These are phyloP conservation scores for Pythium graminicola DNA, from an alignment of 352 stramenopile genomes.

Conservation along the genomic window DNA sequence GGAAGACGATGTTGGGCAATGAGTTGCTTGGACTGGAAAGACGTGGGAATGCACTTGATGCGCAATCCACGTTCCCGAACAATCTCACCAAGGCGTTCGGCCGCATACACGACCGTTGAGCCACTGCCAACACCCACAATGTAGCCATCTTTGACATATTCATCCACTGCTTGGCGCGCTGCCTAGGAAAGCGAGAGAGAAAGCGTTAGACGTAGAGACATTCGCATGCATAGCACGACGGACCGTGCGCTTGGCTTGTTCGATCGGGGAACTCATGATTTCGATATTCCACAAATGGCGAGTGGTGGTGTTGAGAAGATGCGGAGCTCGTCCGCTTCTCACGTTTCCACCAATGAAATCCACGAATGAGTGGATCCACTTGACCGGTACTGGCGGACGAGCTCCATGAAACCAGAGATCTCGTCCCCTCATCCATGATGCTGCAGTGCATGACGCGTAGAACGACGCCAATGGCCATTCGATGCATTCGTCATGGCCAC, in stretches of 20 bases:
- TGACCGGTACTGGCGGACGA: slow-evolving; percentile 4
- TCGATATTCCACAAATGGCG: neutral
- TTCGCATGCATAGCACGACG: neutral
- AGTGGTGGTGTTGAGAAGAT: slow-evolving; percentile 9
- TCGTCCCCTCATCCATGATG: too few species aligned
- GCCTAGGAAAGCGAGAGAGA: too few species aligned
- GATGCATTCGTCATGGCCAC: slow-evolving; percentile 9
- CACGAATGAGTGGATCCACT: slow-evolving; percentile 11
- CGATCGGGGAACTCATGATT: slow-evolving; percentile 45
- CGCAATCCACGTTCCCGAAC: slow-evolving; percentile 89
- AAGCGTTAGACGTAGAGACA: neutral
- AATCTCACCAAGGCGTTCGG: slow-evolving; percentile 93
- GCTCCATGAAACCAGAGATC: slow-evolving; percentile 1
- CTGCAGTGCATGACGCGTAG: too few species aligned
- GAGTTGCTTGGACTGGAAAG: slow-evolving; percentile 95
- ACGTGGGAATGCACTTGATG: slow-evolving; percentile 97
- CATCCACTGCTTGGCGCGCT: slow-evolving; percentile 84
- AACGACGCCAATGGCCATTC: too few species aligned
- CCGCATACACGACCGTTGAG: slow-evolving; percentile 97
- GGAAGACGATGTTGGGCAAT: slow-evolving; percentile 72
- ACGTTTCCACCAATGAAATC: slow-evolving; percentile 14
- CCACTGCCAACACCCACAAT: slow-evolving; percentile 97
- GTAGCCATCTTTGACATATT: slow-evolving; percentile 92
- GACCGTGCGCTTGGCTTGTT: slow-evolving; percentile 73
- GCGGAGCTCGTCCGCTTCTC: neutral